These are phyloP conservation scores for Geotrichum citri-aurantii DNA, from an alignment of 1,139 yeast genomes.

Conservation along the genomic window DNA sequence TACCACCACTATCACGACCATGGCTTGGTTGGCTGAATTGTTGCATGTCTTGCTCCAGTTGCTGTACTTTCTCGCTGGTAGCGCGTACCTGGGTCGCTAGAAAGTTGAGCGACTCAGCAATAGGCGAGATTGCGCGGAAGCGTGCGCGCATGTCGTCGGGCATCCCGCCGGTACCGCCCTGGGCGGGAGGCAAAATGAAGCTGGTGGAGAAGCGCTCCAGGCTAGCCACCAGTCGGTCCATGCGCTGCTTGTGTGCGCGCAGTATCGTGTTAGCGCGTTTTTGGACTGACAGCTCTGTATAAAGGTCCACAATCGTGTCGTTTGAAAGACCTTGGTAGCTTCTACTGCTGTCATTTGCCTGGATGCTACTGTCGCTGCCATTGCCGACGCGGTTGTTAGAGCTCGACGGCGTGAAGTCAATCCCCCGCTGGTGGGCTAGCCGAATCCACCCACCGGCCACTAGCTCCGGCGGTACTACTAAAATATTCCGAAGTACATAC, in stretches of 20 bases:
- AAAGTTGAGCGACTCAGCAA: slow-evolving; percentile 10
- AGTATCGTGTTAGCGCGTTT: slow-evolving; percentile 5
- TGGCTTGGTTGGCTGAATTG: too few relatives aligned
- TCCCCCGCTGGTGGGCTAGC: slow-evolving; percentile 60
- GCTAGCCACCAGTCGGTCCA: slow-evolving; percentile 3
- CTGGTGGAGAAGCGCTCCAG: slow-evolving; percentile 1
- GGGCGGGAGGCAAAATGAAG: slow-evolving; percentile 1
- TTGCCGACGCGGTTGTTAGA: too few relatives aligned
- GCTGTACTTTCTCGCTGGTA: slow-evolving; percentile 9
- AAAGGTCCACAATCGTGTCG: not conserved
- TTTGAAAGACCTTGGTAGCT: not conserved
- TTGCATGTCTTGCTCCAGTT: slow-evolving; percentile 11
- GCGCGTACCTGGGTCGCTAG: slow-evolving; percentile 5
- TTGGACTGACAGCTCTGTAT: slow-evolving; percentile 4
- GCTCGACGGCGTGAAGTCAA: slow-evolving; percentile 41
- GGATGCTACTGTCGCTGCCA: not conserved
- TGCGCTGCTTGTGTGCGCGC: slow-evolving; percentile 3
- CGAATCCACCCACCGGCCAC: slow-evolving; percentile 61
- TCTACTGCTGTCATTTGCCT: not conserved
- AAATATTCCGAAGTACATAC: slow-evolving; percentile 70
- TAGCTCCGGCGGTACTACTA: slow-evolving; percentile 65
- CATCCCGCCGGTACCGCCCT: not conserved
- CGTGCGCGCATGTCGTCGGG: not conserved
- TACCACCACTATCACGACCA: not conserved
- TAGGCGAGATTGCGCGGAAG: slow-evolving; percentile 4